Conservation (phyloP, 441 rosid genomes). For the Pelargonium citronellum region DNA sequence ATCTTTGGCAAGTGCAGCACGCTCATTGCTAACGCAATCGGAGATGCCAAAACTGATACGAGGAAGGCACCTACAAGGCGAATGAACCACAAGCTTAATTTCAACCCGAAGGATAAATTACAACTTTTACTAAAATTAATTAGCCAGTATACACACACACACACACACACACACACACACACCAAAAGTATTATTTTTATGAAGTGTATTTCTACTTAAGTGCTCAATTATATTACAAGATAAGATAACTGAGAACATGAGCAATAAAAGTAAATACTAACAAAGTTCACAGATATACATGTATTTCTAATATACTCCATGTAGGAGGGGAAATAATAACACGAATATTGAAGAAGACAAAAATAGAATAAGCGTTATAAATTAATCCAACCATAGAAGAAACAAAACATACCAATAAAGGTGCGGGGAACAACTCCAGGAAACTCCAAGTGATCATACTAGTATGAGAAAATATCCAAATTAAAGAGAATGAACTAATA, state of each 20-base stretch:
- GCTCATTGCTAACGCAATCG: slow-evolving; percentile 39
- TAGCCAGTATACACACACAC: not conserved
- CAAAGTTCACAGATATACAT: not conserved
- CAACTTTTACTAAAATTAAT: not conserved
- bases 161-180: too few relatives aligned
- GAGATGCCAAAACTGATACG: slow-evolving; percentile 63
- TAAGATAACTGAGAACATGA: not conserved
- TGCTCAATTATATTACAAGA: too few relatives aligned
- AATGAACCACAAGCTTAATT: not conserved
- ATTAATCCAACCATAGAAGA: not conserved
- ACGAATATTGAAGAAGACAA: not conserved
- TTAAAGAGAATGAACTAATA: not conserved
- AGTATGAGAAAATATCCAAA: slow-evolving; percentile 18
- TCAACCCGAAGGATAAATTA: not conserved
- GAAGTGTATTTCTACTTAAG: too few relatives aligned
- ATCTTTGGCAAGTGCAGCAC: slow-evolving; percentile 64
- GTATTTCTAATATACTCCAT: too few relatives aligned
- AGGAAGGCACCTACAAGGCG: slow-evolving; percentile 62
- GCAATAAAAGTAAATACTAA: not conserved
- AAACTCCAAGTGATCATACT: slow-evolving; percentile 97
- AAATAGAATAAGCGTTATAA: not conserved
- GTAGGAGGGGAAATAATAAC: too few relatives aligned
- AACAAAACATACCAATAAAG: slow-evolving; percentile 49
- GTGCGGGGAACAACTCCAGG: slow-evolving; percentile 98
- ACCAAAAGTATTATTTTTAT: too few relatives aligned